These are phyloP conservation scores for Cercospora sesami DNA, from an alignment of 2,329 filamentous ascomycete genomes.

Conservation along the genomic window DNA sequence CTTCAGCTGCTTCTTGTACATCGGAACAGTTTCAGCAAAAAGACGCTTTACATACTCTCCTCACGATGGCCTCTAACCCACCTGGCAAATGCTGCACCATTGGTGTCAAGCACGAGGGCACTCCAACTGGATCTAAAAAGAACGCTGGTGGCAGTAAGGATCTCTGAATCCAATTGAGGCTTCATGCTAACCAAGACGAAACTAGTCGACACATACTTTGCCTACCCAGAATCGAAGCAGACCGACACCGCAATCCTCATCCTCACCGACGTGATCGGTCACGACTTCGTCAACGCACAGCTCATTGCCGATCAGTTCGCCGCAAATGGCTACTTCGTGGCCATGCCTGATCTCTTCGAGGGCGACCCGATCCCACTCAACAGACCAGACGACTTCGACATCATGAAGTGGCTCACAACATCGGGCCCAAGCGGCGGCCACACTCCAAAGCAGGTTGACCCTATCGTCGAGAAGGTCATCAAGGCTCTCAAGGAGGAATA, in stretches of 20 bases:
- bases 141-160: constrained; percentile 37
- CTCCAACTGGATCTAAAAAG: constrained; percentile 39
- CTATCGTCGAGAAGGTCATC: constrained; percentile 52
- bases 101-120: constrained; percentile 42
- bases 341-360: constrained; percentile 71
- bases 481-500: constrained; percentile 50
- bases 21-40: background rate
- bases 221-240: constrained; percentile 54
- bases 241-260: constrained; percentile 59
- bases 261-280: constrained; percentile 60
- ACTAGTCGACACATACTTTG: constrained; percentile 58
- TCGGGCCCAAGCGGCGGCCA: constrained; percentile 41
- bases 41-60: background rate
- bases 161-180: too few species aligned
- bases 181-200: background rate
- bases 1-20: background rate
- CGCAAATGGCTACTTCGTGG: constrained; percentile 67
- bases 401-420: constrained; percentile 52
- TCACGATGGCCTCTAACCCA: constrained; percentile 41
- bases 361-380: constrained; percentile 63
- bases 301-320: constrained; percentile 73
- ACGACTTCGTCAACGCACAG: constrained; percentile 53
- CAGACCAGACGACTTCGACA: constrained; percentile 50
- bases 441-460: constrained; percentile 51
- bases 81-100: constrained; percentile 42